These are phyloP conservation scores for Cryptosporidium bovis DNA, from an alignment of 169 alveolate genomes.

Conservation along the genomic window DNA sequence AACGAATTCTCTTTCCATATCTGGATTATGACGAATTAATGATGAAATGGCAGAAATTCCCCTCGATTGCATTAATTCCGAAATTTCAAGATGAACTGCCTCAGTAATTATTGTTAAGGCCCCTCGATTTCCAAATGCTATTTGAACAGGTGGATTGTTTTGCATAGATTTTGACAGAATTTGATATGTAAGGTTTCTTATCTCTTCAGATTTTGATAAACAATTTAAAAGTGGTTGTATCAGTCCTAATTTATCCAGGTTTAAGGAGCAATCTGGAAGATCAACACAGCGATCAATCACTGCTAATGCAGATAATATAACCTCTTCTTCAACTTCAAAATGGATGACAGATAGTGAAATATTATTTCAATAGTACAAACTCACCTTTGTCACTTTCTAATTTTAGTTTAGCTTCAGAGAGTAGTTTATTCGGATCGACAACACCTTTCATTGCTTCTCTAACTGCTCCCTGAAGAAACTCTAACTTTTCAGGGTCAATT, in stretches of 20 bases:
- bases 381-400: constrained; percentile 18
- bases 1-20: constrained; percentile 10
- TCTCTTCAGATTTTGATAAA: constrained; percentile 27
- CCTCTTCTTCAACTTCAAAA: constrained; percentile 5
- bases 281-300: constrained; percentile 63
- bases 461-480: constrained; percentile 67
- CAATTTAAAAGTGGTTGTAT: constrained; percentile 49
- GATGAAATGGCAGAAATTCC: constrained; percentile 64
- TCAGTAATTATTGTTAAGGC: constrained; percentile 33
- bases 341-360: background rate
- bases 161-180: constrained; percentile 63
- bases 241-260: constrained; percentile 38
- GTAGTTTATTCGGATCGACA: constrained; percentile 54
- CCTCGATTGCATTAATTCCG: constrained; percentile 8
- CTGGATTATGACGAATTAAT: constrained; percentile 41
- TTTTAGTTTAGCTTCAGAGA: constrained; percentile 21
- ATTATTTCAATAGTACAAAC: constrained; percentile 10
- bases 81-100: constrained; percentile 8
- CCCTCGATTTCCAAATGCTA: constrained; percentile 4
- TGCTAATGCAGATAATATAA: constrained; percentile 26
- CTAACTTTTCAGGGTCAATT: constrained; percentile 61
- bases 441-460: constrained; percentile 68
- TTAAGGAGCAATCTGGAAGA: constrained; percentile 46
- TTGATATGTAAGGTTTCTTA: constrained; percentile 37
- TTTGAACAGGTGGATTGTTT: constrained; percentile 56